These are phyloP conservation scores for Salvia rosmarinus DNA, from an alignment of 257 asterid species.

Conservation along the genomic window DNA sequence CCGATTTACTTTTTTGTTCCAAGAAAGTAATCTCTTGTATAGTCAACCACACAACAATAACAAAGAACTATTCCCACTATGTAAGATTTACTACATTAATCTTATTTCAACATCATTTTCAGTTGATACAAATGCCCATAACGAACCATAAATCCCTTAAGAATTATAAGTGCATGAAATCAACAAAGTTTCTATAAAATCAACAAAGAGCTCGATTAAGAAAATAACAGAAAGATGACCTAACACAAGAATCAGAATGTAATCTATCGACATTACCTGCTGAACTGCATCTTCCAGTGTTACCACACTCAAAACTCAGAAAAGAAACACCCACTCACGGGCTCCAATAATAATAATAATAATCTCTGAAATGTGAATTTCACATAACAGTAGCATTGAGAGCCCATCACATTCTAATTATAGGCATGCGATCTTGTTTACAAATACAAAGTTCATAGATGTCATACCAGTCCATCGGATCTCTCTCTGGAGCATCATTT, in stretches of 20 bases:
- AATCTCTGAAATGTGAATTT: no score
- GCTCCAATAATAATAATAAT: no score
- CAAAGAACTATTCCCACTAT: background rate
- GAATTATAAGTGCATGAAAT: no score
- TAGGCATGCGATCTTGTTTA: background rate
- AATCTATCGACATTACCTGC: background rate
- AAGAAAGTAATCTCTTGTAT: background rate
- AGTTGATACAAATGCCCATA: background rate
- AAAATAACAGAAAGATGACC: no score
- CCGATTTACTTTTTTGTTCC: background rate
- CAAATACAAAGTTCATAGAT: constrained; percentile 22
- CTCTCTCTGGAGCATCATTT: constrained; percentile 93
- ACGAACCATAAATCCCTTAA: background rate
- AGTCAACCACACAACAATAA: background rate
- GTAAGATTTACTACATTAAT: background rate
- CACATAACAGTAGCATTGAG: background rate
- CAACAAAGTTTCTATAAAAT: no score
- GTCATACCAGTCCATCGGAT: constrained; percentile 91
- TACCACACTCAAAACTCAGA: no score
- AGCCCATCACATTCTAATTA: background rate
- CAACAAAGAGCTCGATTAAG: no score
- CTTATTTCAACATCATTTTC: no score
- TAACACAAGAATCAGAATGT: no score
- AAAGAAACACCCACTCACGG: no score
- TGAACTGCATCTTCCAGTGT: constrained; percentile 9